Conservation (phyloP, 2,329 filamentous ascomycete genomes). For the Diaporthe ampelina region DNA sequence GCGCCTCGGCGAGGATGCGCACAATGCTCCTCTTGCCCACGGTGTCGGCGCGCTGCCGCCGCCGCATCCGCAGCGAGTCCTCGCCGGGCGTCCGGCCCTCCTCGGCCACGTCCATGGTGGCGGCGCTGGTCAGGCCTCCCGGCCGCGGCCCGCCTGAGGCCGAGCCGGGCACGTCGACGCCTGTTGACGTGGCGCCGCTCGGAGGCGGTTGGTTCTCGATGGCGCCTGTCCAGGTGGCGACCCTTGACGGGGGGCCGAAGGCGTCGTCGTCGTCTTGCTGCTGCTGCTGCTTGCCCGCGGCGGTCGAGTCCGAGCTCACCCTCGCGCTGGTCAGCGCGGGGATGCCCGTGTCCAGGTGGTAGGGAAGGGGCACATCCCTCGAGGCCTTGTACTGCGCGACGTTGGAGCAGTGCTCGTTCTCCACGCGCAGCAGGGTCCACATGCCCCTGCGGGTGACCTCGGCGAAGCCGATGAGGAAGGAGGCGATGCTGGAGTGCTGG, state of each 20-base stretch:
- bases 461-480: conserved; percentile 82
- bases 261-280: not conserved
- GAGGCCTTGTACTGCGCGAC: conserved; percentile 91
- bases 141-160: conserved; percentile 23
- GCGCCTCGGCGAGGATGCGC: conserved; percentile 83
- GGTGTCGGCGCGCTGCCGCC: conserved; percentile 50
- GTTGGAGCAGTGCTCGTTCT: conserved; percentile 97
- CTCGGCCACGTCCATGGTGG: conserved; percentile 37
- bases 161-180: conserved; percentile 43
- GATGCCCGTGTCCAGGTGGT: conserved; percentile 69
- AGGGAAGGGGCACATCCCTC: conserved; percentile 88
- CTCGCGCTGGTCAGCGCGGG: conserved; percentile 48
- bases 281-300: conserved; percentile 38
- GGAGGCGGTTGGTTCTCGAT: conserved; percentile 24
- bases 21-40: conserved; percentile 58
- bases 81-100: conserved; percentile 39
- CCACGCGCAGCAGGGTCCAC: conserved; percentile 94
- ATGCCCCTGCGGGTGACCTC: conserved; percentile 89
- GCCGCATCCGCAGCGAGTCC: conserved; percentile 44
- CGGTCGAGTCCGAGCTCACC: conserved; percentile 53
- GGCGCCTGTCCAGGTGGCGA: conserved; percentile 34
- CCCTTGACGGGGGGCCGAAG: conserved; percentile 40
- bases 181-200: conserved; percentile 43
- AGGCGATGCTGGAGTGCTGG: conserved; percentile 86
- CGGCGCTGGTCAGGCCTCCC: conserved; percentile 44